Evolutionary conservation across 495 filamentous ascomycete species (phyloP).

Genomic region (Penicillium arizonense): DNA sequence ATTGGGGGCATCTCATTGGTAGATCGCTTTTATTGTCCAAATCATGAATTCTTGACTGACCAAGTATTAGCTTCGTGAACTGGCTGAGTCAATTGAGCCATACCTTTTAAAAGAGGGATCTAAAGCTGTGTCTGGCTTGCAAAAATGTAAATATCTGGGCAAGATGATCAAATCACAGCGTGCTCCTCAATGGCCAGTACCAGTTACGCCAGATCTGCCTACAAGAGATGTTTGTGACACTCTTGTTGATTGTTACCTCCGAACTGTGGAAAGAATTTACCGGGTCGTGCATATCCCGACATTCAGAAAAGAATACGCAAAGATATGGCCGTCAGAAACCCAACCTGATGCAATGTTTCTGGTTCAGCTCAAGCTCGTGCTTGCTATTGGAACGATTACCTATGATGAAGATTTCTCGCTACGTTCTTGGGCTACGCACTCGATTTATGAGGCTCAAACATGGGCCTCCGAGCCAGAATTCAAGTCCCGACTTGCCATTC

Average conservation of each 20-base stretch:
- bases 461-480: conserved; percentile 52
- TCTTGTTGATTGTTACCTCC: conserved; percentile 39
- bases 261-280: conserved; percentile 45
- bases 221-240: conserved; percentile 40
- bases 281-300: conserved; percentile 59
- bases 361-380: conserved; percentile 50
- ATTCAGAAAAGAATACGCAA: conserved; percentile 44
- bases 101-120: conserved; percentile 37
- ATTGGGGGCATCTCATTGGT: conserved; percentile 43
- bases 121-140: conserved; percentile 26
- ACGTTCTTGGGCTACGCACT: conserved; percentile 38
- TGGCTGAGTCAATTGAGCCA: conserved; percentile 39
- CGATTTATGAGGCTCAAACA: conserved; percentile 51
- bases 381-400: conserved; percentile 48
- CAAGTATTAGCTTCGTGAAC: conserved; percentile 34
- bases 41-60: conserved; percentile 3
- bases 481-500: conserved; percentile 45
- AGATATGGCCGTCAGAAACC: conserved; percentile 23
- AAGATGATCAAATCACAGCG: conserved; percentile 44
- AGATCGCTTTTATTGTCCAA: conserved; percentile 8
- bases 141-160: conserved; percentile 47
- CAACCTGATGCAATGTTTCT: conserved; percentile 24
- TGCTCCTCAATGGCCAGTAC: conserved; percentile 39
- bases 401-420: conserved; percentile 34
- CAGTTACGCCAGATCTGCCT: conserved; percentile 36